Base-by-base conservation (phyloP, 2,329 filamentous ascomycete species). In the Arthroderma sp. region DNA sequence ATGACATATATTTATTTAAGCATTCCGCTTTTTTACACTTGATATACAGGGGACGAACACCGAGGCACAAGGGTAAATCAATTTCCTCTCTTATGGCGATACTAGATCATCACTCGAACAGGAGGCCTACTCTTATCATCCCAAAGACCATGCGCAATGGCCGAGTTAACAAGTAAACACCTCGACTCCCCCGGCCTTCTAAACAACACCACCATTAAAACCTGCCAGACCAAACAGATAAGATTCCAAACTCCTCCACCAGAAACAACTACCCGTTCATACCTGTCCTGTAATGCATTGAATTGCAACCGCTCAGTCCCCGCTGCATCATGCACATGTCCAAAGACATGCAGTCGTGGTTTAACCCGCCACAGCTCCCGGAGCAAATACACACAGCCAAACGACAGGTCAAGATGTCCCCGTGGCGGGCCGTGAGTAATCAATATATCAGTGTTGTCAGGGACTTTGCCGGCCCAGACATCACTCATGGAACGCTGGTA, bases 331-430 rank as follows among this genome's bases (percentile, higher is more conserved):
- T 91, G 85, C 6, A 87, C 72, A 63, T 91, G 85, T 1, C 83
- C 85, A 58, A 87, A 88, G 11, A 89, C 71, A 62, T 89, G 83
- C n/a, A 89, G 63, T n/a, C 66, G 68, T 0, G 84, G 85, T 52
- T 74, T 77, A n/a, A 84, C 76, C 9, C 78, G 71, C 77, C 80
- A 83, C 5, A 85, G 61, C 54, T 86, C 81, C 5, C 67, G 61
- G 6, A 85, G 68, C 8, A 93, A 69, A 47, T 74, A 69, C 34
- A 74, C 69, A 53, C 81, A 86, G 42, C 83, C 85, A 29, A 85
- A 61, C 1, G 56, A 50, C 9, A 65, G 41, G 39, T 67, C 80
- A 22, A 79, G 67, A 61, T 93, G 83, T 56, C 75, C 71, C 58
- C 74, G 74, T 6, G 84, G 83, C 15, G 85, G 85, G 1, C 75